Conservation (phyloP, 1,139 yeast species). For the Entelexis sorbosivorans region DNA sequence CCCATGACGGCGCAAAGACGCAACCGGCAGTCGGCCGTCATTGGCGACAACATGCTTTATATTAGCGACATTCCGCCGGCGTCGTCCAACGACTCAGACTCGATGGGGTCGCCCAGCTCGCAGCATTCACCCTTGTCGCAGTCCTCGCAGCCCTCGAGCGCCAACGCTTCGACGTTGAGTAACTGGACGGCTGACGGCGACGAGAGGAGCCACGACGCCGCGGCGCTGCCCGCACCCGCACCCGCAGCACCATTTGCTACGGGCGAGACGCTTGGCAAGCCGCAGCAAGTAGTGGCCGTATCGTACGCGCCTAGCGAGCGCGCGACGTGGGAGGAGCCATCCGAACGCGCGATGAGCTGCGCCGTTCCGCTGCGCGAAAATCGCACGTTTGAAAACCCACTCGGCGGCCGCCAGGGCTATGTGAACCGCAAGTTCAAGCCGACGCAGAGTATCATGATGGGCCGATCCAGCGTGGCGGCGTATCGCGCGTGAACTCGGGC, state of each 20-base stretch:
- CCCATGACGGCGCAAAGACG: neutral
- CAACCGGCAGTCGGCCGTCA: constrained; percentile 16
- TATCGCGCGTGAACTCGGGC: neutral
- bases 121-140: neutral
- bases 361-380: neutral
- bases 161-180: neutral
- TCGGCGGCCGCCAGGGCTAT: constrained; percentile 8
- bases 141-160: neutral
- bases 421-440: constrained; percentile 8
- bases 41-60: constrained; percentile 12
- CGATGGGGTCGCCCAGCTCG: neutral
- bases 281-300: neutral
- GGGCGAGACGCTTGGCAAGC: no score
- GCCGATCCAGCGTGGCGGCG: constrained; percentile 15
- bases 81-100: neutral
- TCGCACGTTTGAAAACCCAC: constrained; percentile 13
- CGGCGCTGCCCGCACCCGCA: neutral
- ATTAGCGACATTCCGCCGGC: neutral
- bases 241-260: no score
- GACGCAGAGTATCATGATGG: neutral
- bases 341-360: constrained; percentile 13
- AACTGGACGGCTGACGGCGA: neutral
- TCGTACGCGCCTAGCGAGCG: neutral
- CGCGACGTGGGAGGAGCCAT: constrained; percentile 7
- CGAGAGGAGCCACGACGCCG: neutral